A percentile compares a stretch with the other conserved stretches of the same genome.
phyloP scores from a whole-genome alignment of 140 eudicot genomes.

The Flaveria floridana region DNA sequence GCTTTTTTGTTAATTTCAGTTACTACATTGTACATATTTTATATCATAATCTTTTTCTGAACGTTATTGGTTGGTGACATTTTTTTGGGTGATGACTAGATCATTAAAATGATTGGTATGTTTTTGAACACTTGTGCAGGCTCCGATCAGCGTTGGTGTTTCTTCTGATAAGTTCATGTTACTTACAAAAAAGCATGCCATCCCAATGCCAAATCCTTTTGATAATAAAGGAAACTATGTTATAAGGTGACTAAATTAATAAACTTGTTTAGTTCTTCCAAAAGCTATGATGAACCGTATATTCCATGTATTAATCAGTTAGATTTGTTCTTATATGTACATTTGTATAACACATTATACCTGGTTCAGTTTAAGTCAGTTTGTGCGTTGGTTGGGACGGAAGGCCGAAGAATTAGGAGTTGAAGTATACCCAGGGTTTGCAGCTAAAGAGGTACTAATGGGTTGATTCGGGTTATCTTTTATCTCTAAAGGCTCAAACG shows the following conservation, averaged over 20 bases:
- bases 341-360: neutral
- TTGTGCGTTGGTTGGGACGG: constrained; percentile 87
- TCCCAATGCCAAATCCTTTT: constrained; percentile 82
- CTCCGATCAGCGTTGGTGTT: constrained; percentile 81
- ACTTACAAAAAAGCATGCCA: constrained; percentile 64
- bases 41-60: neutral
- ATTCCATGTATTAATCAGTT: neutral
- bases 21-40: too few relatives aligned
- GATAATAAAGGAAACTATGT: constrained; percentile 88
- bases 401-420: constrained; percentile 99
- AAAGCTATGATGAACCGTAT: neutral
- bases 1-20: neutral
- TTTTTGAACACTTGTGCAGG: constrained; percentile 45
- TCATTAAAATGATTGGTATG: neutral
- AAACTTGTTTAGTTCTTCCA: constrained; percentile 26
- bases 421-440: constrained; percentile 97
- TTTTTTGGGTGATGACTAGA: neutral
- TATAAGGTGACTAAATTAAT: constrained; percentile 60
- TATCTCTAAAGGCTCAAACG: neutral
- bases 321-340: constrained; percentile 3
- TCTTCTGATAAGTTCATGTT: constrained; percentile 92
- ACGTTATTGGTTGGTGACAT: neutral
- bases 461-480: neutral
- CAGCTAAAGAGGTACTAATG: constrained; percentile 81
- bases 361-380: constrained; percentile 83